A percentile compares a stretch with the other conserved stretches of the same genome.
Conservation (phyloP, 2,329 filamentous ascomycete genomes). For the Clonostachys byssicola region DNA sequence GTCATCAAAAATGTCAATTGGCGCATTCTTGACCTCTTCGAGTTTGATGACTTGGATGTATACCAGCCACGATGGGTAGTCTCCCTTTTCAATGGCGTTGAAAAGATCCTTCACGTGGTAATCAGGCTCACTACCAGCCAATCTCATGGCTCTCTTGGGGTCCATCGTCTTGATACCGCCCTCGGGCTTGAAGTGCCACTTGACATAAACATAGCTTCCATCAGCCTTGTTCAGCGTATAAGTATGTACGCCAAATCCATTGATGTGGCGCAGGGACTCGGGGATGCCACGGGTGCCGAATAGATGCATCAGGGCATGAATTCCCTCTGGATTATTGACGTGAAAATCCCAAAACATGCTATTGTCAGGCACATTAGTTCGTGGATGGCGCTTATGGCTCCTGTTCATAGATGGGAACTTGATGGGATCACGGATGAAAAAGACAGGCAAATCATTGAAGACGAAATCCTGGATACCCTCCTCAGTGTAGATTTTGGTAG, state of each 20-base stretch:
- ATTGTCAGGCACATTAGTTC: conserved; percentile 1
- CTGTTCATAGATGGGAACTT: conserved; percentile 41
- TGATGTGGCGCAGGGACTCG: conserved; percentile 78
- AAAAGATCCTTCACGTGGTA: conserved; percentile 76
- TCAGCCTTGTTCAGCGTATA: conserved; percentile 65
- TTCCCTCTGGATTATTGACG: conserved; percentile 56
- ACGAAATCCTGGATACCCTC: conserved; percentile 72
- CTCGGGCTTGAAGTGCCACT: conserved; percentile 73
- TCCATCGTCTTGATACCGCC: conserved; percentile 73
- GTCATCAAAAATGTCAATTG: conserved; percentile 77
- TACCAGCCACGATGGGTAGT: conserved; percentile 75
- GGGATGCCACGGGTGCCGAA: conserved; percentile 71
- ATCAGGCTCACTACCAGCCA: conserved; percentile 71
- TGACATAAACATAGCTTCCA: conserved; percentile 69
- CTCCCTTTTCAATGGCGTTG: conserved; percentile 68
- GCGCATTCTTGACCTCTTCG: conserved; percentile 69
- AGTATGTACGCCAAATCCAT: conserved; percentile 81
- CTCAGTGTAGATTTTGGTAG: conserved; percentile 61
- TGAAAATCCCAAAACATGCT: conserved; percentile 67
- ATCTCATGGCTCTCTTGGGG: conserved; percentile 76
- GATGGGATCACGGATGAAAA: conserved; percentile 63
- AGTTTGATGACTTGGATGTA: conserved; percentile 76
- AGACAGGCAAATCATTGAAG: conserved; percentile 68
- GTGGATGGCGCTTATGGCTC: conserved; percentile 37
- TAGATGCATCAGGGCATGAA: conserved; percentile 59